These are phyloP conservation scores for Podaxis sp. DNA, from an alignment of 768 basidiomycete genomes.

Conservation along the genomic window DNA sequence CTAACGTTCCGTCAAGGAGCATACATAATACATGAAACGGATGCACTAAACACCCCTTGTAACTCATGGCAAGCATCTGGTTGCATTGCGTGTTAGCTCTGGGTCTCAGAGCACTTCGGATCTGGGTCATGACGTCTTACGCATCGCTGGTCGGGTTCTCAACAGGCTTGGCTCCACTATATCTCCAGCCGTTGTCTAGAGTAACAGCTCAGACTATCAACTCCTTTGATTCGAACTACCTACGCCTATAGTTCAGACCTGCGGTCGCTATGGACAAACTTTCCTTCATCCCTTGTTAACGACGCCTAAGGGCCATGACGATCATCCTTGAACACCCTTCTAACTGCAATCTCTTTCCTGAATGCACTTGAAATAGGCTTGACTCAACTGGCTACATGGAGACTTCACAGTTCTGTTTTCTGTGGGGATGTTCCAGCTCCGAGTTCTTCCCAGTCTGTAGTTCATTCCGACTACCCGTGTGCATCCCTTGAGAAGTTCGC, in stretches of 20 bases:
- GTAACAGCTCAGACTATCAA: neutral
- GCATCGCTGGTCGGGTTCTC: neutral
- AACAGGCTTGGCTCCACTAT: neutral
- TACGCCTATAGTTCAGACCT: too few relatives aligned
- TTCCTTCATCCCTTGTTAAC: too few relatives aligned
- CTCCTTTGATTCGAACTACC: too few relatives aligned
- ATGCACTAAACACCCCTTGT: neutral
- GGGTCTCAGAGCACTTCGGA: neutral
- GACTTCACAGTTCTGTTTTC: too few relatives aligned
- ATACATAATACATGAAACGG: neutral
- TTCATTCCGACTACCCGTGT: neutral
- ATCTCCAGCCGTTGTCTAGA: neutral
- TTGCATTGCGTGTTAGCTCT: neutral
- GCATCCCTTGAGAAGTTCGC: neutral
- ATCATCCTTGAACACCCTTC: too few relatives aligned
- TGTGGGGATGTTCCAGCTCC: too few relatives aligned
- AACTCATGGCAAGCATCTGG: neutral
- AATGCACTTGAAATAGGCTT: too few relatives aligned
- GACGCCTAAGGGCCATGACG: too few relatives aligned
- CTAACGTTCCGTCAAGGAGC: neutral
- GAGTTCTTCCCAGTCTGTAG: too few relatives aligned
- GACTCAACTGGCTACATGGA: too few relatives aligned
- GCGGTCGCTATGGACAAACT: too few relatives aligned
- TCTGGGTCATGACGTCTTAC: neutral
- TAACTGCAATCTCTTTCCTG: too few relatives aligned